These are phyloP conservation scores for Camelina laxa DNA, from an alignment of 345 rosid genomes.

Conservation along the genomic window DNA sequence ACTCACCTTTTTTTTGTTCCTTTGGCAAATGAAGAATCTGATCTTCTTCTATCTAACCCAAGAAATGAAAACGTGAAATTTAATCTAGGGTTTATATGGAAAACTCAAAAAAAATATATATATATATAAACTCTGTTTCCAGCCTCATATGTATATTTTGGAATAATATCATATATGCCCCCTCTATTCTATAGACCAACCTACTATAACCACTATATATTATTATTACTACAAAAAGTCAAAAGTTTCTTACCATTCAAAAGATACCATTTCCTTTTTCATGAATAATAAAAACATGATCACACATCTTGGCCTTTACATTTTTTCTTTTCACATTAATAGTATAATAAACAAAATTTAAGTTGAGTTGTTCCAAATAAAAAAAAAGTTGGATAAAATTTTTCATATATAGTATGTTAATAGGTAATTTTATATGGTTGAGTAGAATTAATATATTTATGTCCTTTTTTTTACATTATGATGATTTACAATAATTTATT, in stretches of 20 bases:
- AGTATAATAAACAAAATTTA: background rate
- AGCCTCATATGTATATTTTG: slow-evolving; percentile 43
- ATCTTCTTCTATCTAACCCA: slow-evolving; percentile 39
- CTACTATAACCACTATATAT: slow-evolving; percentile 27
- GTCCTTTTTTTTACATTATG: background rate
- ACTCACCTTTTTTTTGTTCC: slow-evolving; percentile 33
- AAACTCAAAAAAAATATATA: slow-evolving; percentile 29
- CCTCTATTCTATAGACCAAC: slow-evolving; percentile 26
- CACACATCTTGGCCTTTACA: background rate
- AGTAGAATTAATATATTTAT: no score
- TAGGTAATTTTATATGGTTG: no score
- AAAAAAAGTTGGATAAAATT: no score
- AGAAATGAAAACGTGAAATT: slow-evolving; percentile 44
- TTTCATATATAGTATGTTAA: no score
- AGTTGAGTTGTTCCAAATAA: no score
- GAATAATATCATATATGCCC: slow-evolving; percentile 25
- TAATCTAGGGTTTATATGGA: slow-evolving; percentile 46
- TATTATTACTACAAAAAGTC: slow-evolving; percentile 2
- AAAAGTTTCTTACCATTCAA: slow-evolving; percentile 36
- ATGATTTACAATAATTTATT: background rate
- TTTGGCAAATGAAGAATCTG: slow-evolving; percentile 43
- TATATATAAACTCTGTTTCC: slow-evolving; percentile 34
- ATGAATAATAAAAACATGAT: background rate
- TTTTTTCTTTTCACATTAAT: background rate
- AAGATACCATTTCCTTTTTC: slow-evolving; percentile 7